Evolutionary conservation across 768 basidiomycete species (phyloP).

Genomic region (Russula griseocarnosa): DNA sequence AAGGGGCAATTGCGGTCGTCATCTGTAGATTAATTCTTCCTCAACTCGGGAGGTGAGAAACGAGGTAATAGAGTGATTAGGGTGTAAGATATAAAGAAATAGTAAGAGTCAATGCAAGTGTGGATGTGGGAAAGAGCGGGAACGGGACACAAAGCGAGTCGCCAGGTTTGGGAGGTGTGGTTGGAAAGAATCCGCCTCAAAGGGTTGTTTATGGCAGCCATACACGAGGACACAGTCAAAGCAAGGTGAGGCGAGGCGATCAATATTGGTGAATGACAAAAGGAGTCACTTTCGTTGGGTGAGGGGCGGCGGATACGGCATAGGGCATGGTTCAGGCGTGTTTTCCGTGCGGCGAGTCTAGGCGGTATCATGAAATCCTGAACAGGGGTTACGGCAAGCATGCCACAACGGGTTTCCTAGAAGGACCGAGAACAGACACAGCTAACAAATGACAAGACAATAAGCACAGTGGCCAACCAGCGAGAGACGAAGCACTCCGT

Average conservation of each 20-base stretch:
- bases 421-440: not conserved
- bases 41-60: constrained; percentile 21
- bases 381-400: constrained; percentile 12
- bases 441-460: not conserved
- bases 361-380: not conserved
- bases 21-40: constrained; percentile 10
- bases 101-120: constrained; percentile 16
- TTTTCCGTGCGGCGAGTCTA: constrained; percentile 10
- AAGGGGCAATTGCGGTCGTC: constrained; percentile 23
- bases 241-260: constrained; percentile 14
- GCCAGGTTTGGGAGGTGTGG: constrained; percentile 19
- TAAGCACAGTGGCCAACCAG: no score
- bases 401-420: not conserved
- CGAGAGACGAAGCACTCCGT: not conserved
- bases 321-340: constrained; percentile 20
- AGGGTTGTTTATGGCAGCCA: constrained; percentile 2
- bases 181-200: not conserved
- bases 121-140: constrained; percentile 16
- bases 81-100: constrained; percentile 19
- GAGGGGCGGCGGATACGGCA: constrained; percentile 1
- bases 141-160: constrained; percentile 15
- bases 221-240: constrained; percentile 23
- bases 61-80: constrained; percentile 13
- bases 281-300: not conserved
- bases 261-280: constrained; percentile 3